Conservation (phyloP, 306 rosid genomes). For the Elaeagnus macrophylla region DNA sequence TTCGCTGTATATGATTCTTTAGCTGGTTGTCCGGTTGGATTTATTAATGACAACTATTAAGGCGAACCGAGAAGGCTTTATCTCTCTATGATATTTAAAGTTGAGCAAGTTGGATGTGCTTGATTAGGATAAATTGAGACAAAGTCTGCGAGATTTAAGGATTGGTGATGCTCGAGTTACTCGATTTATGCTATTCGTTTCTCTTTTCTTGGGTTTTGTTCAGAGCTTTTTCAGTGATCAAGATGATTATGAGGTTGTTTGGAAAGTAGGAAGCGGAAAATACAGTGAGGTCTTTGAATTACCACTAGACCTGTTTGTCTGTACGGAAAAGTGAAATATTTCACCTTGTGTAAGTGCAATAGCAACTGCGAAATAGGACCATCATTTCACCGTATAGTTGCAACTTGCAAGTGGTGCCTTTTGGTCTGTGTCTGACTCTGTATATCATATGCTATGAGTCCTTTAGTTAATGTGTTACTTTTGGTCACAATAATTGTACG, state of each 20-base stretch:
- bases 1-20: neutral
- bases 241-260: constrained; percentile 94
- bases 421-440: neutral
- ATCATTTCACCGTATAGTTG: neutral
- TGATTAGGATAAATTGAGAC: neutral
- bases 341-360: no score
- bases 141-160: neutral
- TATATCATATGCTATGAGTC: no score
- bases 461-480: neutral
- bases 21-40: neutral
- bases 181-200: neutral
- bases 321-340: no score
- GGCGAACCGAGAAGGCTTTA: neutral
- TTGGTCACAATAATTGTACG: neutral
- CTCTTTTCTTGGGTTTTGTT: neutral
- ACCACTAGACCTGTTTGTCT: no score
- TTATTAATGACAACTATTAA: no score
- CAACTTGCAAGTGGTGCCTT: no score
- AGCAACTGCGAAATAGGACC: no score
- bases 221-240: constrained; percentile 49
- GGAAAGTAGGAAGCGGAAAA: constrained; percentile 97
- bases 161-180: neutral
- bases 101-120: constrained; percentile 1
- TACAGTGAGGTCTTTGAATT: constrained; percentile 98
- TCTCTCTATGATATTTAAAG: neutral